A percentile compares a stretch with the other conserved stretches of the same genome.
These are phyloP conservation scores for Simplicillium sp. DNA, from an alignment of 2,329 filamentous ascomycete species.

Conservation along the genomic window DNA sequence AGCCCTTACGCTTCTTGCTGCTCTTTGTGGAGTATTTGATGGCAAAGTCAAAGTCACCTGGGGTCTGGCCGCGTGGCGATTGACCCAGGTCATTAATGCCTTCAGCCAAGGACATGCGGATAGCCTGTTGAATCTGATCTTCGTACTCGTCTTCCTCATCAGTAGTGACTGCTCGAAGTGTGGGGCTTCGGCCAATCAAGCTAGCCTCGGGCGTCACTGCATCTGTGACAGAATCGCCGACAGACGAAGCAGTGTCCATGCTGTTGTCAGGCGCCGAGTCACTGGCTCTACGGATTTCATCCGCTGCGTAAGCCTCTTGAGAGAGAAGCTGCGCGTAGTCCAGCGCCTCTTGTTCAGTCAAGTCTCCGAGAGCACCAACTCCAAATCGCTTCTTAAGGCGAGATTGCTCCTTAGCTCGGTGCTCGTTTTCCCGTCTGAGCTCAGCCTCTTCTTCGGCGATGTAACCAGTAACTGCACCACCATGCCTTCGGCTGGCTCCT, in stretches of 20 bases:
- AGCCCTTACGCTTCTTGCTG: conserved; percentile 29
- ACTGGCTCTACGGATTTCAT: conserved; percentile 46
- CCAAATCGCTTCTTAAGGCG: conserved; percentile 75
- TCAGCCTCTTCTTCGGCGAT: conserved; percentile 82
- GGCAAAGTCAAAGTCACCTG: conserved; percentile 40
- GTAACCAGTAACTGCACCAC: conserved; percentile 66
- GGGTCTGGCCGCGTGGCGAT: conserved; percentile 34
- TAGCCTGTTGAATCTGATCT: conserved; percentile 51
- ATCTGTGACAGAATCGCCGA: conserved; percentile 30
- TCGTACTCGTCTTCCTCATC: conserved; percentile 45
- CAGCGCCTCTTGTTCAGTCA: conserved; percentile 57
- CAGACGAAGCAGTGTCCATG: conserved; percentile 31
- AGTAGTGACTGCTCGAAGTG: conserved; percentile 14
- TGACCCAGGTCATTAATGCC: conserved; percentile 36
- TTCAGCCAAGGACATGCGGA: conserved; percentile 52
- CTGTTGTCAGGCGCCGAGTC: conserved; percentile 39
- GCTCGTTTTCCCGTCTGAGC: conserved; percentile 62
- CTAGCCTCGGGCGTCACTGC: conserved; percentile 48
- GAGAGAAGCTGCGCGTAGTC: conserved; percentile 59
- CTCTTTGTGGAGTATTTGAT: conserved; percentile 36
- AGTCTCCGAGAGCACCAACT: conserved; percentile 56
- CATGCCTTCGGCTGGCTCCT: conserved; percentile 39
- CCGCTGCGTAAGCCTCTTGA: conserved; percentile 37
- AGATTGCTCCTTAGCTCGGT: conserved; percentile 56
- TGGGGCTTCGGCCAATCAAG: conserved; percentile 29